phyloP scores from a whole-genome alignment of 2,329 filamentous ascomycete genomes.

The Camptophora hylomeconis region DNA sequence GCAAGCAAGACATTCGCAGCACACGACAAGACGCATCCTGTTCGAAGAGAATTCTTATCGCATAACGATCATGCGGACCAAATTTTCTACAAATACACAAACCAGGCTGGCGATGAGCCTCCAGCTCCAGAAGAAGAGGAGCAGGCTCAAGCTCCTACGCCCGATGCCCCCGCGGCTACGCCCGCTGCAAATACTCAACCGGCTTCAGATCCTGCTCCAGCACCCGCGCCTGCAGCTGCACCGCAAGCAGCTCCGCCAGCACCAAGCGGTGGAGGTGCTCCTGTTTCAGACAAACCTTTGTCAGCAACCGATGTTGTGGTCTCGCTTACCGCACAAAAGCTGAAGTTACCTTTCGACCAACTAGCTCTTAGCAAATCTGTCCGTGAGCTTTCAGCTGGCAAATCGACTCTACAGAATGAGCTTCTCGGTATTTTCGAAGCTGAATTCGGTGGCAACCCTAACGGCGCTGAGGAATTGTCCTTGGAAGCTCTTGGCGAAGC shows the following conservation, averaged over 20 bases:
- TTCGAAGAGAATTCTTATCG: conserved; percentile 19
- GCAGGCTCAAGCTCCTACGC: neutral
- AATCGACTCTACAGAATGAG: conserved; percentile 34
- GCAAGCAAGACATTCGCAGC: conserved; percentile 14
- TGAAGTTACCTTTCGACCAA: conserved; percentile 21
- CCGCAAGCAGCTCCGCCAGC: conserved; percentile 1
- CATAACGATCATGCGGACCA: conserved; percentile 16
- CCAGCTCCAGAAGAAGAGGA: neutral
- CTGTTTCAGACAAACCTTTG: conserved; percentile 8
- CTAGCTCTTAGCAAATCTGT: conserved; percentile 11
- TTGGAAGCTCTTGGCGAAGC: conserved; percentile 21
- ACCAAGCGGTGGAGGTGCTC: neutral
- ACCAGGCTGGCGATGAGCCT: conserved; percentile 4
- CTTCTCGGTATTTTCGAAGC: conserved; percentile 29
- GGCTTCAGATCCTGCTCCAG: no score
- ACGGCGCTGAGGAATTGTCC: conserved; percentile 27
- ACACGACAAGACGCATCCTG: conserved; percentile 13
- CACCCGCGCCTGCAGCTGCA: neutral
- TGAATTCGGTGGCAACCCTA: conserved; percentile 29
- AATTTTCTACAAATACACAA: conserved; percentile 16
- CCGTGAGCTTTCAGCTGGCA: conserved; percentile 17
- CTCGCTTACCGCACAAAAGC: conserved; percentile 20
- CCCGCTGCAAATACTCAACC: neutral
- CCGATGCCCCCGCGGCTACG: neutral
- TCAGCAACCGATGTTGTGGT: conserved; percentile 17